Percentiles rank a stretch among this genome's conserved stretches.
These are phyloP conservation scores for Dacryopinax spathularia DNA, from an alignment of 768 basidiomycete genomes.

Conservation along the genomic window DNA sequence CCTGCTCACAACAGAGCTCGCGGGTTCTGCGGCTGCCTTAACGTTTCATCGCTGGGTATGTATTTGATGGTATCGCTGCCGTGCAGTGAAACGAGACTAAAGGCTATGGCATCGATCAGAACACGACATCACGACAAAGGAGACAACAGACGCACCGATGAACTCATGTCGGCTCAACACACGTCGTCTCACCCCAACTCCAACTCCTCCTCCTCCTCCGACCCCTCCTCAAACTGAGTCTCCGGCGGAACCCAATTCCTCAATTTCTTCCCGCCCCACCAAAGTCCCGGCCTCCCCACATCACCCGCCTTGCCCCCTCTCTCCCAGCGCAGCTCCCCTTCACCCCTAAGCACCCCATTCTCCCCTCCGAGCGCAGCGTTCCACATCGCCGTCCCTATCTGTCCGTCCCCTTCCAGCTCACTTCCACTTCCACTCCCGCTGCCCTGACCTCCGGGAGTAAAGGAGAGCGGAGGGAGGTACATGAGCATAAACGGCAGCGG, in stretches of 20 bases:
- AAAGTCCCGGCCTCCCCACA: constrained; percentile 31
- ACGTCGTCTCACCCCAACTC: background rate
- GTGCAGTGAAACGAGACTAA: no score
- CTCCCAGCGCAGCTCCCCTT: constrained; percentile 58
- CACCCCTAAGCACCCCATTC: constrained; percentile 42
- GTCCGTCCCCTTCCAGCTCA: constrained; percentile 6
- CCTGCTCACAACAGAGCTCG: no score
- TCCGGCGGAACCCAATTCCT: constrained; percentile 16
- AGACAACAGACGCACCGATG: no score
- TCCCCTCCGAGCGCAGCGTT: constrained; percentile 50
- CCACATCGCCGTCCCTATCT: constrained; percentile 44
- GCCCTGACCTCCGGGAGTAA: background rate
- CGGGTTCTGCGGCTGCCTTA: no score
- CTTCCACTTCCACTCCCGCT: background rate
- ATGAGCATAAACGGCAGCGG: constrained; percentile 65
- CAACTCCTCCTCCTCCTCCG: background rate
- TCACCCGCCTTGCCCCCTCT: constrained; percentile 16
- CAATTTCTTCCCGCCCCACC: constrained; percentile 26
- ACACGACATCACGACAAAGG: no score
- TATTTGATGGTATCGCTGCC: no score
- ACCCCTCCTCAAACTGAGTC: background rate
- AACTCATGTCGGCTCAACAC: no score
- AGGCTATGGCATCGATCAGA: no score
- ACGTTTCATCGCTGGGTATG: no score
- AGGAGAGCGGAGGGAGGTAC: constrained; percentile 45